Conservation (phyloP, 2,329 filamentous ascomycete species). For the Beauveria varroae region DNA sequence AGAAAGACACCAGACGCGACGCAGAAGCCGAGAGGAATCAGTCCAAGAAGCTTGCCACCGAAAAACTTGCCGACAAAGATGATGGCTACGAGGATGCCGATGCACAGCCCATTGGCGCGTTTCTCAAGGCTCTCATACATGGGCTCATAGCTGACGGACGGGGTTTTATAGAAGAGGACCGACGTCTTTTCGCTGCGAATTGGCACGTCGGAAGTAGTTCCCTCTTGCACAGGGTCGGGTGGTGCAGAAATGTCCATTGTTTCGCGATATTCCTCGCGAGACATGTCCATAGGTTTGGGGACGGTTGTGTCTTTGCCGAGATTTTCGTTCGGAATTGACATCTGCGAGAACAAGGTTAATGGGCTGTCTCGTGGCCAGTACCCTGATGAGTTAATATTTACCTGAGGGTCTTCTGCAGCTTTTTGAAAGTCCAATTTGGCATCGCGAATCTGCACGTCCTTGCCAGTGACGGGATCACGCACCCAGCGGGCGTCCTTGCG, state of each 20-base stretch:
- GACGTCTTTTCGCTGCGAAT: constrained; percentile 97
- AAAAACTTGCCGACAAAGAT: constrained; percentile 72
- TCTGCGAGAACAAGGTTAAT: constrained; percentile 29
- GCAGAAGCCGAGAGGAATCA: constrained; percentile 66
- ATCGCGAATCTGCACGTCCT: constrained; percentile 79
- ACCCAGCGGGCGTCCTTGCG: constrained; percentile 58
- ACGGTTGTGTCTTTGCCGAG: constrained; percentile 66
- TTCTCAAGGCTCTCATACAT: constrained; percentile 74
- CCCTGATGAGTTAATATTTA: constrained; percentile 25
- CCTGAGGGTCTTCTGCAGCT: constrained; percentile 62
- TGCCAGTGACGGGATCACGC: constrained; percentile 82
- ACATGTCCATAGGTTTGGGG: constrained; percentile 63
- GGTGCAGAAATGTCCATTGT: constrained; percentile 87
- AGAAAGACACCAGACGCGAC: constrained; percentile 74
- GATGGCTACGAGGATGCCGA: constrained; percentile 64
- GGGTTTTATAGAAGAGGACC: constrained; percentile 90
- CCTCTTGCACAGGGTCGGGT: constrained; percentile 74
- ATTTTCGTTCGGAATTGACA: constrained; percentile 87
- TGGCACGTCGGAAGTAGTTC: constrained; percentile 85
- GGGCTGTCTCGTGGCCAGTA: background rate
- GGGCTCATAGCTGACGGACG: constrained; percentile 80
- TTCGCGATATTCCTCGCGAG: constrained; percentile 70
- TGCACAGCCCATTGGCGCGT: constrained; percentile 62
- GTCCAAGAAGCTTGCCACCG: constrained; percentile 67
- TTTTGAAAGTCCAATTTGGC: constrained; percentile 62